Conservation (phyloP, 148 eudicot species). For the Pouteria glomerata region DNA sequence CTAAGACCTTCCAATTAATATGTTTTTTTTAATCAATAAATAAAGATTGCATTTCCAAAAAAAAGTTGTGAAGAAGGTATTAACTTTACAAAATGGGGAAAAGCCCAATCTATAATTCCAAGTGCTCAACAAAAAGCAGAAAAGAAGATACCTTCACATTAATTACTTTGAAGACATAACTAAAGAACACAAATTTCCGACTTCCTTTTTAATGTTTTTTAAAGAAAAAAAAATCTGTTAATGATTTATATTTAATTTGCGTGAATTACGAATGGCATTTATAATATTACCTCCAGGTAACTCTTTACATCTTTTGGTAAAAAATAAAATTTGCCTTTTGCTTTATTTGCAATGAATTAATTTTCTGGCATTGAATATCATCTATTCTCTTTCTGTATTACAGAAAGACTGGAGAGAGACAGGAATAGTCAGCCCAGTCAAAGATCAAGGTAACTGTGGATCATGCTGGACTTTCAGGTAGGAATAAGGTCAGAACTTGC, state of each 20-base stretch:
- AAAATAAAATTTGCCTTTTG: constrained; percentile 2
- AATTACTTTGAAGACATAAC: background rate
- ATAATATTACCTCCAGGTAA: background rate
- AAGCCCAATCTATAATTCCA: too few relatives aligned
- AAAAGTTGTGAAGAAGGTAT: too few relatives aligned
- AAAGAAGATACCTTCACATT: background rate
- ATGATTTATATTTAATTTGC: background rate
- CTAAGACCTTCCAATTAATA: too few relatives aligned
- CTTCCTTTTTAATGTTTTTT: background rate
- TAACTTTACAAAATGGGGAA: too few relatives aligned
- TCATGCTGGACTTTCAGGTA: constrained; percentile 99
- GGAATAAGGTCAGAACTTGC: background rate
- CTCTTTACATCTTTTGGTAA: background rate
- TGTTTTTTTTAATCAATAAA: too few relatives aligned
- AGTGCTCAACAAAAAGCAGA: too few relatives aligned
- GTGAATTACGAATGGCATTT: background rate
- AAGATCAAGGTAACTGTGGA: constrained; percentile 86
- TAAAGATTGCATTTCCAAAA: too few relatives aligned
- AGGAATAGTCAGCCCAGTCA: constrained; percentile 94
- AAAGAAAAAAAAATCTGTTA: background rate
- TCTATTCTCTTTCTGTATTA: constrained; percentile 18
- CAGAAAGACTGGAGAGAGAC: constrained; percentile 93
- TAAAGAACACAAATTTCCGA: background rate
- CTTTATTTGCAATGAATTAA: background rate
- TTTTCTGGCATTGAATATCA: background rate